Conservation (phyloP, 129 eudicot species). For the Arctium minus region DNA sequence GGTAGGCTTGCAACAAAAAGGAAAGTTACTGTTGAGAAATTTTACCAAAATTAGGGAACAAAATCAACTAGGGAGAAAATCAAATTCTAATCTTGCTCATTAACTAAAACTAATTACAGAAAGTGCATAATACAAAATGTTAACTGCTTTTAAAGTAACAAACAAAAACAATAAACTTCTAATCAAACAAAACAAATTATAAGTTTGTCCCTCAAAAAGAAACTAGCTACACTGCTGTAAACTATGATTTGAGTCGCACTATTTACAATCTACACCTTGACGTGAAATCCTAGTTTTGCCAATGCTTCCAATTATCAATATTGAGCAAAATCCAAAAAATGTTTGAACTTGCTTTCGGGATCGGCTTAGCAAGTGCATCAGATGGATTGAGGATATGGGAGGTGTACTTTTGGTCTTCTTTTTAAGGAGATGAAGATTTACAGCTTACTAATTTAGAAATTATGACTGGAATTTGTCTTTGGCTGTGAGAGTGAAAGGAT, state of each 20-base stretch:
- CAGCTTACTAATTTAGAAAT: background rate
- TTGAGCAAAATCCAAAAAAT: background rate
- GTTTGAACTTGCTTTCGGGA: background rate
- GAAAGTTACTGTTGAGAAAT: background rate
- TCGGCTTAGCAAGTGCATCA: background rate
- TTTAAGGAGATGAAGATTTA: background rate
- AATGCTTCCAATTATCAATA: background rate
- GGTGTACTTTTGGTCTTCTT: background rate
- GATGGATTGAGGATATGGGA: background rate
- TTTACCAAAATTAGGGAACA: background rate
- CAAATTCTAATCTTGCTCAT: background rate
- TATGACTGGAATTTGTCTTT: background rate
- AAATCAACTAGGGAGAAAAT: background rate
- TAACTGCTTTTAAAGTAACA: background rate
- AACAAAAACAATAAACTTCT: background rate
- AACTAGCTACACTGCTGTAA: background rate
- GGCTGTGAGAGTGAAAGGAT: background rate
- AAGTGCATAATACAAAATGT: background rate
- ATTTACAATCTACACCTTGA: background rate
- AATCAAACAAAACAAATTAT: background rate
- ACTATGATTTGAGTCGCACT: background rate
- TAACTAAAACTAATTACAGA: background rate
- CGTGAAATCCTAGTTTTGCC: background rate
- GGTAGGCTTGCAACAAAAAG: background rate
- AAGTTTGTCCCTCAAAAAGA: background rate